Evolutionary conservation across 192 early-diverging fungal species (phyloP).

Genomic region (Chytriomyces sp.): DNA sequence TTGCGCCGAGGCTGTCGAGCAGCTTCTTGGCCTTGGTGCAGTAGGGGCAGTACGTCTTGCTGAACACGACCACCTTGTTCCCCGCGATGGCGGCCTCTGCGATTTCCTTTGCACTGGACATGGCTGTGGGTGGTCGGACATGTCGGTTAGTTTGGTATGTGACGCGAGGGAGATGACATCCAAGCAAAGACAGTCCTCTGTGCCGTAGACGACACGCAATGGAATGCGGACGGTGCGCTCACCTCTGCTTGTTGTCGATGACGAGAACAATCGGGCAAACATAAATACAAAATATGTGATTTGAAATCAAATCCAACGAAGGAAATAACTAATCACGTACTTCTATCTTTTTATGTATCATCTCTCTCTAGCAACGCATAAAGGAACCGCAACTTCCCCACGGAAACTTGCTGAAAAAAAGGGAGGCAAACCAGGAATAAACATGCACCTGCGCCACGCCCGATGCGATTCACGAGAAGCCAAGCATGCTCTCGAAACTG

Average conservation of each 20-base stretch:
- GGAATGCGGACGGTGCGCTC: too few relatives aligned
- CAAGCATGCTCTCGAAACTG: neutral
- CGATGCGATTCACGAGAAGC: neutral
- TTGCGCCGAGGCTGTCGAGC: conserved; percentile 34
- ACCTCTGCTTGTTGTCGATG: too few relatives aligned
- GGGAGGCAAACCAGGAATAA: neutral
- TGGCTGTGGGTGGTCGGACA: neutral
- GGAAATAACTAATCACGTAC: neutral
- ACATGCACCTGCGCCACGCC: neutral
- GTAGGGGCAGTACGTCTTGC: conserved; percentile 61
- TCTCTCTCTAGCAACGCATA: neutral
- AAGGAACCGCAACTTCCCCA: neutral
- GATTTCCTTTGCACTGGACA: conserved; percentile 44
- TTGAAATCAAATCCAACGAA: neutral
- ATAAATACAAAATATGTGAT: too few relatives aligned
- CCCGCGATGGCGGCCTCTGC: conserved; percentile 61
- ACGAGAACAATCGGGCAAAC: too few relatives aligned
- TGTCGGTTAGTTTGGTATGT: neutral
- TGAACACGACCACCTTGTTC: conserved; percentile 63
- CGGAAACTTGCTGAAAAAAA: neutral
- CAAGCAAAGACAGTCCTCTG: too few relatives aligned
- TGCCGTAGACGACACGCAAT: too few relatives aligned
- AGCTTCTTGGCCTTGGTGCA: conserved; percentile 54
- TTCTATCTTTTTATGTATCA: neutral
- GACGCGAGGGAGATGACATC: neutral